Evolutionary conservation across 805 yeast genomes (phyloP).

Genomic region (Pichia californica): DNA sequence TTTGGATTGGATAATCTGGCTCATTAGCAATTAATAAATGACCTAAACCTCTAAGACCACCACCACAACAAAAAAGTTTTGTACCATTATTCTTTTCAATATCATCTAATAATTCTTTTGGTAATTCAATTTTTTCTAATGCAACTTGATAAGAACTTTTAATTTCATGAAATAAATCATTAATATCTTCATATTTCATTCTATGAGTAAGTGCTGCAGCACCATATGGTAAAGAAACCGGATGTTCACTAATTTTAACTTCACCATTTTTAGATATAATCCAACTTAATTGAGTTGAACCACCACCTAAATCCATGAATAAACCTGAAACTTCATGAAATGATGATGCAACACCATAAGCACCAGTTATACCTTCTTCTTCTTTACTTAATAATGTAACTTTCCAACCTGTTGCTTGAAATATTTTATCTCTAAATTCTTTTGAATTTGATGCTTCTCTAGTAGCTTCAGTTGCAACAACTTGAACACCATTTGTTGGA

Average conservation of each 20-base stretch:
- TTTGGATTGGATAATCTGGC: conserved; percentile 58
- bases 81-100: conserved; percentile 55
- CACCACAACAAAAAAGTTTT: conserved; percentile 63
- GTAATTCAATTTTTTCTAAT: conserved; percentile 44
- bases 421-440: conserved; percentile 50
- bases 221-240: conserved; percentile 67
- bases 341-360: conserved; percentile 70
- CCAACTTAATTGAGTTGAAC: conserved; percentile 66
- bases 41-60: conserved; percentile 68
- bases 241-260: conserved; percentile 46
- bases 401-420: conserved; percentile 58
- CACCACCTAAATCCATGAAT: conserved; percentile 71
- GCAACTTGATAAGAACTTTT: conserved; percentile 45
- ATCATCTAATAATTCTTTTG: conserved; percentile 41
- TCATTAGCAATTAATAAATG: conserved; percentile 45
- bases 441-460: conserved; percentile 61
- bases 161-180: conserved; percentile 47
- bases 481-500: conserved; percentile 48
- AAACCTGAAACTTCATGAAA: conserved; percentile 61
- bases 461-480: conserved; percentile 72
- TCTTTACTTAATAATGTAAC: conserved; percentile 53
- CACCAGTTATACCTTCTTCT: conserved; percentile 62
- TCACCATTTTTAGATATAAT: conserved; percentile 51
- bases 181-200: conserved; percentile 43
- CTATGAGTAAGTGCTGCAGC: conserved; percentile 61